Conservation (phyloP, 2,329 filamentous ascomycete genomes). For the Rhynchosporium secalis region DNA sequence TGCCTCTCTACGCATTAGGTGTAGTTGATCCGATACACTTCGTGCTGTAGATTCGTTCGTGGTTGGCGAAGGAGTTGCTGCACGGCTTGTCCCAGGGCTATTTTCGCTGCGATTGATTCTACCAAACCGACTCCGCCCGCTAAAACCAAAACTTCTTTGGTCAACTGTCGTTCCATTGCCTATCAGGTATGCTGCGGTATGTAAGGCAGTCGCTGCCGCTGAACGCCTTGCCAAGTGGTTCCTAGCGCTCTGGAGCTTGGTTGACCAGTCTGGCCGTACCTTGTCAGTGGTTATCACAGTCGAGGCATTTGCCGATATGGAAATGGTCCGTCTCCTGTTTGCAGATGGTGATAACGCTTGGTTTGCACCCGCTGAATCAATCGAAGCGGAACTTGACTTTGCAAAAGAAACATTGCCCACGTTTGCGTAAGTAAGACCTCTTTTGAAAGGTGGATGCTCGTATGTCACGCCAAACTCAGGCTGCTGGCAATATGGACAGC, state of each 20-base stretch:
- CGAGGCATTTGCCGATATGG: slow-evolving; percentile 78
- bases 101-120: slow-evolving; percentile 35
- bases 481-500: slow-evolving; percentile 93
- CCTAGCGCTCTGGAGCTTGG: slow-evolving; percentile 81
- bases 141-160: slow-evolving; percentile 37
- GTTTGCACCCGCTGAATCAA: slow-evolving; percentile 56
- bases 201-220: slow-evolving; percentile 87
- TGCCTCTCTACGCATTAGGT: slow-evolving; percentile 36
- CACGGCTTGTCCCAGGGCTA: slow-evolving; percentile 38
- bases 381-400: slow-evolving; percentile 83
- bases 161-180: slow-evolving; percentile 49
- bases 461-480: slow-evolving; percentile 97
- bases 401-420: slow-evolving; percentile 62
- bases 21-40: slow-evolving; percentile 36
- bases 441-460: slow-evolving; percentile 81
- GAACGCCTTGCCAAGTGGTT: slow-evolving; percentile 83
- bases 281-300: slow-evolving; percentile 90
- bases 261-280: slow-evolving; percentile 91
- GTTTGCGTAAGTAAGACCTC: slow-evolving; percentile 72
- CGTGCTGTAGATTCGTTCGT: slow-evolving; percentile 27
- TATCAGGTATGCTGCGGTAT: slow-evolving; percentile 92
- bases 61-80: slow-evolving; percentile 38
- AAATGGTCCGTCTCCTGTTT: slow-evolving; percentile 59
- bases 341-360: slow-evolving; percentile 29
- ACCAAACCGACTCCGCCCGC: slow-evolving; percentile 35